phyloP scores from a whole-genome alignment of 176 grass and related monocot species.

The Musa beccarii region DNA sequence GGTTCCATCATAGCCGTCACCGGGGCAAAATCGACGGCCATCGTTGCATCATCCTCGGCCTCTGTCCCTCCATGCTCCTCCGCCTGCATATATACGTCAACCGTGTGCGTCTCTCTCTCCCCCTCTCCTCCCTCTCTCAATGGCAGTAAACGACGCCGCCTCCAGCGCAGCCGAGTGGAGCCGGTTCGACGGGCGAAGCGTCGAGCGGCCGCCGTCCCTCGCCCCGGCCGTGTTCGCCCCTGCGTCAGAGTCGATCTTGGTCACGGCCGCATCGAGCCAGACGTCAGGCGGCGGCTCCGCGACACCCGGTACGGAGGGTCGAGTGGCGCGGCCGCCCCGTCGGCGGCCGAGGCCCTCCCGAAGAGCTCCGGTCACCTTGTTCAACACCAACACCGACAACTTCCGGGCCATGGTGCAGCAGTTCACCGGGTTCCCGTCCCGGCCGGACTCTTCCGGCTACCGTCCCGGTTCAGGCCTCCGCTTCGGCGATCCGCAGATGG shows the following conservation, averaged over 20 bases:
- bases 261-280: background rate
- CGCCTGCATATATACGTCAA: background rate
- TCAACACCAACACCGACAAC: constrained; percentile 88
- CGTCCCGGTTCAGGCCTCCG: background rate
- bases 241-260: background rate
- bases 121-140: background rate
- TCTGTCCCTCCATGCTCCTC: background rate
- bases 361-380: constrained; percentile 57
- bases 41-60: background rate
- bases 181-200: background rate
- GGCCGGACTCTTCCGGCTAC: background rate
- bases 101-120: background rate
- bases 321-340: background rate
- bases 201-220: background rate
- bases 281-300: background rate
- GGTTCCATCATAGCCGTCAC: background rate
- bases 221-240: background rate
- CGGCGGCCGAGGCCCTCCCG: background rate
- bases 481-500: background rate
- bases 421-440: constrained; percentile 46
- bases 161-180: background rate
- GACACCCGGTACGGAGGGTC: background rate
- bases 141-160: background rate
- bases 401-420: constrained; percentile 98
- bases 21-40: too few species aligned